Percentiles rank a stretch among this genome's conserved stretches.
These are phyloP conservation scores for Sungouiozyma ichnusensis DNA, from an alignment of 805 yeast genomes.

Conservation along the genomic window DNA sequence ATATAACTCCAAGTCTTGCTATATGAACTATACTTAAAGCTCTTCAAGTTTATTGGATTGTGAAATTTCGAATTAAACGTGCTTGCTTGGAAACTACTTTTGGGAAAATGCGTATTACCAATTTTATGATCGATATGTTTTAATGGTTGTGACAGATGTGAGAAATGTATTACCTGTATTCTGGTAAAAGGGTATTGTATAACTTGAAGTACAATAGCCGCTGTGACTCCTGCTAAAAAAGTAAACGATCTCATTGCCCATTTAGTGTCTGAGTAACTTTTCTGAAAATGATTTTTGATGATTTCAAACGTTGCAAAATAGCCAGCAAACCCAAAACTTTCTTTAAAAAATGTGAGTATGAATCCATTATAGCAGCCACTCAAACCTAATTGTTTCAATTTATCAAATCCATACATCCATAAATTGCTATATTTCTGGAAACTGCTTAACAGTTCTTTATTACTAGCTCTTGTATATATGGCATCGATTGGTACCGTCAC, in stretches of 20 bases:
- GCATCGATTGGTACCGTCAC: slow-evolving; percentile 95
- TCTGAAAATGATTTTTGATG: slow-evolving; percentile 60
- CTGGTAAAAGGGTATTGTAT: slow-evolving; percentile 78
- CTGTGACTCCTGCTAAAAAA: slow-evolving; percentile 77
- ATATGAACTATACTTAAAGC: slow-evolving; percentile 37
- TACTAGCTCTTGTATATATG: slow-evolving; percentile 67
- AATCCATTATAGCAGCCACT: slow-evolving; percentile 87
- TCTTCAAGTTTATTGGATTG: slow-evolving; percentile 42
- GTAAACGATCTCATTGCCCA: slow-evolving; percentile 29
- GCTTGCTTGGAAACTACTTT: slow-evolving; percentile 34
- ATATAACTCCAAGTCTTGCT: slow-evolving; percentile 62
- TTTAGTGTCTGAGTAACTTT: slow-evolving; percentile 29
- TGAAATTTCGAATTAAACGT: slow-evolving; percentile 3
- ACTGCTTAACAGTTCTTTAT: slow-evolving; percentile 61
- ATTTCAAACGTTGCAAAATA: slow-evolving; percentile 75
- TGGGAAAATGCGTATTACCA: background rate
- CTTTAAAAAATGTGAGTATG: slow-evolving; percentile 67
- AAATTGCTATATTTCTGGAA: slow-evolving; percentile 46
- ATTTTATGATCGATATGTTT: slow-evolving; percentile 51
- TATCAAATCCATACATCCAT: slow-evolving; percentile 66
- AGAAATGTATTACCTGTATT: slow-evolving; percentile 60
- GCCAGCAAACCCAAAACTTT: slow-evolving; percentile 70
- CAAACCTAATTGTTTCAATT: slow-evolving; percentile 62
- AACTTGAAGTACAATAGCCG: slow-evolving; percentile 64
- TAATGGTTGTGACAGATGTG: slow-evolving; percentile 29